A percentile compares a stretch with the other conserved stretches of the same genome.
Conservation (phyloP, 2,329 filamentous ascomycete species). For the Rhynchosporium secalis region DNA sequence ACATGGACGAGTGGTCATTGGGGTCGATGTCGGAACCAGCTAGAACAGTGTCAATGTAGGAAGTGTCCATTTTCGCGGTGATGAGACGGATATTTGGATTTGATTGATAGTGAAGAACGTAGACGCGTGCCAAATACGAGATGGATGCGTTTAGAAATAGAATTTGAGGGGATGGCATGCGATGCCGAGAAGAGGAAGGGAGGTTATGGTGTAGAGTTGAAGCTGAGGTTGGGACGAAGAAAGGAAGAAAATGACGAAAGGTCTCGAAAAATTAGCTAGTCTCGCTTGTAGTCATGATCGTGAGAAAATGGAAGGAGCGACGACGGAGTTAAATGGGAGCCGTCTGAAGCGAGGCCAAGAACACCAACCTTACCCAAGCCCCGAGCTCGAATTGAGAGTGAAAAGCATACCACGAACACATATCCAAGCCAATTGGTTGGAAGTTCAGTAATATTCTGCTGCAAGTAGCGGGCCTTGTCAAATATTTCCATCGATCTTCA, state of each 20-base stretch:
- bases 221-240: neutral
- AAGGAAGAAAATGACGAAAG: neutral
- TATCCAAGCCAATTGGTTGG: too few relatives aligned
- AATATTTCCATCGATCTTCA: neutral
- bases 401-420: too few relatives aligned
- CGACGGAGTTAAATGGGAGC: neutral
- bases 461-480: neutral
- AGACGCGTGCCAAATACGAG: neutral
- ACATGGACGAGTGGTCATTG: constrained; percentile 4
- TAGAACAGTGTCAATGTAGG: constrained; percentile 2
- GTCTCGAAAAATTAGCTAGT: neutral
- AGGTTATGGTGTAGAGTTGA: neutral
- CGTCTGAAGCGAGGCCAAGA: constrained; percentile 6
- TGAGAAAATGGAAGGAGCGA: neutral
- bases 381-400: neutral
- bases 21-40: neutral
- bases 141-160: constrained; percentile 2
- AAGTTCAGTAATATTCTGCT: neutral
- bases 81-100: neutral
- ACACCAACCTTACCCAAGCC: neutral
- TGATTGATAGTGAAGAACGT: neutral
- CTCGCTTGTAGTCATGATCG: constrained; percentile 1
- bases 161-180: neutral
- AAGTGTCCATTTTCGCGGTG: neutral
- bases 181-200: neutral